Percentiles rank a stretch among this genome's conserved stretches.
phyloP scores from a whole-genome alignment of 352 stramenopile genomes.

The Phytophthora hybrid region DNA sequence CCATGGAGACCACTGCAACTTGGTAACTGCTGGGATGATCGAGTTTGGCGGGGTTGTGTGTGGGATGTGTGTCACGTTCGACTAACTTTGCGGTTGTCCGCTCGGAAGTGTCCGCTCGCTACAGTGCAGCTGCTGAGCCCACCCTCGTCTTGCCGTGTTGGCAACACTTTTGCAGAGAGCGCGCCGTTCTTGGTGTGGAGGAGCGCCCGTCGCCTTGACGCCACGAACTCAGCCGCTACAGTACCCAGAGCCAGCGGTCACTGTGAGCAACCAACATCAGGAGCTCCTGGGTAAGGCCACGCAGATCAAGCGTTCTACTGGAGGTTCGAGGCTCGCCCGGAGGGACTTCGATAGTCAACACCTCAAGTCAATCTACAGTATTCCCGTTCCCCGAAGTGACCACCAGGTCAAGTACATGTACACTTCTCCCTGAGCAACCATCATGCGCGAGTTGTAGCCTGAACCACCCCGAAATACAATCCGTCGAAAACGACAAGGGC shows the following conservation, averaged over 20 bases:
- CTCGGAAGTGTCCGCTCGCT: conserved; percentile 3
- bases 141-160: conserved; percentile 12
- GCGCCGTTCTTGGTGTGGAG: conserved; percentile 27
- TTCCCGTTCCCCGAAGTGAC: too few species aligned
- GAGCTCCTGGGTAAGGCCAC: too few species aligned
- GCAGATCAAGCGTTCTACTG: too few species aligned
- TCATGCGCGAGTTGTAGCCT: too few species aligned
- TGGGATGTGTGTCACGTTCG: conserved; percentile 15
- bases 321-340: too few species aligned
- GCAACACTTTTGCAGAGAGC: conserved; percentile 15
- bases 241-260: neutral
- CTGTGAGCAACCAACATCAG: neutral
- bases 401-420: too few species aligned
- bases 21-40: conserved; percentile 1
- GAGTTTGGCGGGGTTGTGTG: conserved; percentile 20
- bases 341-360: too few species aligned
- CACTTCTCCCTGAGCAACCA: too few species aligned
- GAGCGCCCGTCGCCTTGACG: neutral
- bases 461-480: too few species aligned
- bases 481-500: too few species aligned
- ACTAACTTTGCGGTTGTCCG: conserved; percentile 23
- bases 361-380: too few species aligned
- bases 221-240: neutral
- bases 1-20: conserved; percentile 1
- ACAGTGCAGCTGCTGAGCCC: conserved; percentile 19